Evolutionary conservation across 176 grass and related monocot genomes (phyloP), one percentile per base, ranked within the genome.

Genomic region (Panicum miliaceum): DNA sequence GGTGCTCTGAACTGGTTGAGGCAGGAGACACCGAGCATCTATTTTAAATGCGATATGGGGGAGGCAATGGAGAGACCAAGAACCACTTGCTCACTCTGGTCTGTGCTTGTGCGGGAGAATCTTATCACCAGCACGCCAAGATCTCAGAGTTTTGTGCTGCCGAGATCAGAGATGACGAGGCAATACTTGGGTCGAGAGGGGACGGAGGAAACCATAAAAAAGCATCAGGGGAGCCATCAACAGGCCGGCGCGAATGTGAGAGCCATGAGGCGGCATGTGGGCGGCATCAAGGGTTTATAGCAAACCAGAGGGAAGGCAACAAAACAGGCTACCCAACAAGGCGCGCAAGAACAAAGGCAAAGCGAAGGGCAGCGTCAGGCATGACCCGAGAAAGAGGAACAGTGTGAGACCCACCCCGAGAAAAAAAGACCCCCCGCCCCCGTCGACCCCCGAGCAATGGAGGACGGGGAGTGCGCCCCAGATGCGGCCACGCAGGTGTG

Each of bases 31-130:
- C 14, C 8, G 46, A 74, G 89, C 79, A 81, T 86, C 76, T 88
- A 86, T 90, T 78, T 76, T 41, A 76, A 82, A 71, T 59, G 82
- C 77, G 51, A 76, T 82, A 38, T 52, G 74, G 63, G 57, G 84
- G 75, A 82, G 89, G 80, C 81, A 89, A 70, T 62, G 81, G 42
- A 88, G 88, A 91, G 85, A 89, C 77, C 77, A 90, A 76, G 35
- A 80, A 92, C 83, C 82, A 90, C 78, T 90, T 84, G 84, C 81
- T 68, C 80, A 3, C 82, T 83, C 76, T 58, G 56, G 78, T 85
- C 68, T 82, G 20, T 48, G 64, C 69, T 52, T 75, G 63, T 88
- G 52, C 19, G 47, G 69, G 71, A 75, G 92, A 88, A 88, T 89
- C 89, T 90, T 90, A 56, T 52, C 81, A 34, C 71, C 71, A 78